Base-by-base conservation (phyloP, 2,329 filamentous ascomycete species). In the Botrytis fragariae region DNA sequence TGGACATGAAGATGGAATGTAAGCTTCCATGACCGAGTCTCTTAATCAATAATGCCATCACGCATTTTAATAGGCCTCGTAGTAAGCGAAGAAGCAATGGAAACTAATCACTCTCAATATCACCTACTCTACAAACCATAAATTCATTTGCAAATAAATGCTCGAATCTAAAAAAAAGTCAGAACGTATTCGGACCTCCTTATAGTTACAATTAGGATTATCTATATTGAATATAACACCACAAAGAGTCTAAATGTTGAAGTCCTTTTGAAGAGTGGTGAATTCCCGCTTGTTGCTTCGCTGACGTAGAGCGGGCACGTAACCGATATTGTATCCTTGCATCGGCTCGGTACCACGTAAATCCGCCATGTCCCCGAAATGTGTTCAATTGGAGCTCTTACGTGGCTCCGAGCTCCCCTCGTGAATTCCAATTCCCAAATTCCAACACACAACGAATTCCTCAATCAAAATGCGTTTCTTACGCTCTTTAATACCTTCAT, bases 401-500 rank as follows among this genome's bases (percentile, higher is more conserved):
- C 71, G 71, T 72, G 71, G 71, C 71, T 69, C 62, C 25, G 71
- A 72, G 71, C 71, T 69, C 29, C 62, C 37, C 51, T 71, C 37
- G 48, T 68, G 62, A 72, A 72, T 32, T 29, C 60, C 44, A 57
- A 72, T 45, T 61, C 25, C 44, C 39, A 70, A 70, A 51, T 32
- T 20, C n/a, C 42, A 37, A 45, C 35, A n/a, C 39, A 61, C 32
- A 67, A 48, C 51, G 18, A 35, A 37, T 51, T 72, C 9, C 62
- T 72, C 48, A 42, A 44, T 75, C 72, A 80, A 74, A 74, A 85
- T 85, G 84, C 83, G 81, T 79, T 79, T 85, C 74, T 77, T 83
- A 75, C 75, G 74, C 76, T 83, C 84, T 48, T 77, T 85, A 72
- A 74, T 84, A 73, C 81, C 83, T 74, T 84, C 83, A 51, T 76